phyloP scores from a whole-genome alignment of 805 yeast genomes.

The Zygoascus flipseniorum region DNA sequence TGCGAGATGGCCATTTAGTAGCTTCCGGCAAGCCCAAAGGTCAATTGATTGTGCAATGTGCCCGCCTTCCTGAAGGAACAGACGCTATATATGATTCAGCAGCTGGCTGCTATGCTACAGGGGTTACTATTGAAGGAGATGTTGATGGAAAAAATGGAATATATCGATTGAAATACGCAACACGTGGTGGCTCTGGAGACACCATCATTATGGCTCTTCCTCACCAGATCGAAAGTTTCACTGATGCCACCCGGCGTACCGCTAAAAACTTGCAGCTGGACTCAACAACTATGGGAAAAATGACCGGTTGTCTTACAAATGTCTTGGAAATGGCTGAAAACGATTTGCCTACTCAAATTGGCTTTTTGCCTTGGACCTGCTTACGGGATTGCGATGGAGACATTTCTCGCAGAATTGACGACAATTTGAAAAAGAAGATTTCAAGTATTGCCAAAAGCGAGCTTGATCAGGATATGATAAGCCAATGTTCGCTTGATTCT shows the following conservation, averaged over 20 bases:
- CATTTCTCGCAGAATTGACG: not conserved
- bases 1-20: slow-evolving; percentile 11
- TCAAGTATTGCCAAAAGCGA: slow-evolving; percentile 42
- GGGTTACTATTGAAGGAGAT: slow-evolving; percentile 41
- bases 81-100: slow-evolving; percentile 42
- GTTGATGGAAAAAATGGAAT: slow-evolving; percentile 37
- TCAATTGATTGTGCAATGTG: slow-evolving; percentile 11
- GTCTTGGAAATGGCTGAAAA: slow-evolving; percentile 27
- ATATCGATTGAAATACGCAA: slow-evolving; percentile 41
- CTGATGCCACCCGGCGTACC: slow-evolving; percentile 14
- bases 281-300: slow-evolving; percentile 40
- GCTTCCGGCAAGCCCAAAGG: slow-evolving; percentile 18
- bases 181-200: slow-evolving; percentile 27
- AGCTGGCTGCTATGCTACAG: slow-evolving; percentile 61
- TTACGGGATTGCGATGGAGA: slow-evolving; percentile 7
- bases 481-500: slow-evolving; percentile 59
- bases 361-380: slow-evolving; percentile 51
- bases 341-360: slow-evolving; percentile 35
- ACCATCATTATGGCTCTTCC: slow-evolving; percentile 57
- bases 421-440: slow-evolving; percentile 19
- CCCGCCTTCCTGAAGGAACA: slow-evolving; percentile 10
- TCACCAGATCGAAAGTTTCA: slow-evolving; percentile 48
- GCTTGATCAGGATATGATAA: slow-evolving; percentile 44
- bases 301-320: slow-evolving; percentile 29
- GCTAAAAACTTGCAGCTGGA: slow-evolving; percentile 7